Evolutionary conservation across 306 rosid species (phyloP).

Genomic region (Vicia sativa): DNA sequence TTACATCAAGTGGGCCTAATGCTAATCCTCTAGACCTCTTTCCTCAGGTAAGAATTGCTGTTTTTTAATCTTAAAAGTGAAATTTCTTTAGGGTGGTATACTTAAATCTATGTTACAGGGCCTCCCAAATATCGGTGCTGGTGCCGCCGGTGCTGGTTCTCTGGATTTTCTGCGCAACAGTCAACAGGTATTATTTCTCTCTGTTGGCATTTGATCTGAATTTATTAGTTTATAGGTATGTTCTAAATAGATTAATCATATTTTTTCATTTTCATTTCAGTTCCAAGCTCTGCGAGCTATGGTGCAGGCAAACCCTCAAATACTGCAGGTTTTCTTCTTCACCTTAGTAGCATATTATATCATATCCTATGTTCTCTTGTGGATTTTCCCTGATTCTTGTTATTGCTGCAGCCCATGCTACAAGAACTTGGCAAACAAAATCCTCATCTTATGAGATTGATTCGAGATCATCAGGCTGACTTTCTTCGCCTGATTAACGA

Average conservation of each 20-base stretch:
- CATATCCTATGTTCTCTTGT: background rate
- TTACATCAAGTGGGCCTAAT: constrained; percentile 76
- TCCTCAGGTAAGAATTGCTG: constrained; percentile 66
- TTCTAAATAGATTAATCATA: background rate
- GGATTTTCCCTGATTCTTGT: constrained; percentile 25
- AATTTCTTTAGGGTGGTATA: constrained; percentile 12
- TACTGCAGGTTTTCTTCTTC: constrained; percentile 72
- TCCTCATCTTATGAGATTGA: constrained; percentile 88
- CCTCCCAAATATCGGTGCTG: constrained; percentile 71
- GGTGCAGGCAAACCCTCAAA: constrained; percentile 98
- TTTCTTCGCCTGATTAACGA: constrained; percentile 89
- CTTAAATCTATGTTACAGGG: constrained; percentile 61
- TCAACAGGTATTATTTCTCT: constrained; percentile 60
- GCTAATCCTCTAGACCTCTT: constrained; percentile 92
- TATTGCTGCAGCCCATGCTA: constrained; percentile 88
- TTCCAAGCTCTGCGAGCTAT: constrained; percentile 86
- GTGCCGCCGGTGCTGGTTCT: constrained; percentile 75
- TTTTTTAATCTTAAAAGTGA: background rate
- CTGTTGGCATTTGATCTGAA: background rate
- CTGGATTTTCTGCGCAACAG: constrained; percentile 90
- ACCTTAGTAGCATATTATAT: constrained; percentile 14
- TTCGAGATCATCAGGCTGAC: constrained; percentile 87
- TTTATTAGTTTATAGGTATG: constrained; percentile 10
- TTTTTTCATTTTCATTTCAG: constrained; percentile 44
- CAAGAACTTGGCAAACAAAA: constrained; percentile 97